A percentile compares a stretch with the other conserved stretches of the same genome.
phyloP scores from a whole-genome alignment of 2,329 filamentous ascomycete species.

The Chaetomium globosum region DNA sequence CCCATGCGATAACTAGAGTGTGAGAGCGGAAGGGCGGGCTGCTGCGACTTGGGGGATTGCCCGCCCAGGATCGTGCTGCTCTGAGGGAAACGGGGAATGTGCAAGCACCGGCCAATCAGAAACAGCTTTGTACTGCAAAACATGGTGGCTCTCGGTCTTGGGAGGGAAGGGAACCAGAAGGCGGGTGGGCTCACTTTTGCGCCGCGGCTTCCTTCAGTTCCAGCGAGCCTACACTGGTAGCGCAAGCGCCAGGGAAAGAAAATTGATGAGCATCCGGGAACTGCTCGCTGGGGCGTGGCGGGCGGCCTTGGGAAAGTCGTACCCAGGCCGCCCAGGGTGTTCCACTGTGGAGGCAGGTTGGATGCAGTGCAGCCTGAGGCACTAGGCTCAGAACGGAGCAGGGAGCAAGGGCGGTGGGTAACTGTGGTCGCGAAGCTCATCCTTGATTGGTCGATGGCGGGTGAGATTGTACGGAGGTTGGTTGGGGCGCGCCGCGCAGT shows the following conservation, averaged over 20 bases:
- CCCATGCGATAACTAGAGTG: conserved; percentile 19
- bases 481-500: conserved; percentile 16
- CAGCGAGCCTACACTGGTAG: conserved; percentile 3
- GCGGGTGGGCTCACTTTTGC: conserved; percentile 7
- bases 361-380: conserved; percentile 29
- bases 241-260: conserved; percentile 3
- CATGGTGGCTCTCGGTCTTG: conserved; percentile 1
- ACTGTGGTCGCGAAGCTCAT: conserved; percentile 17
- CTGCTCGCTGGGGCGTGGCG: background rate
- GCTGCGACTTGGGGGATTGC: conserved; percentile 28
- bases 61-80: conserved; percentile 24
- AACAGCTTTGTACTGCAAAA: conserved; percentile 25
- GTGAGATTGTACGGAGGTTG: conserved; percentile 6
- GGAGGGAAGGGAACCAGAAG: conserved; percentile 3
- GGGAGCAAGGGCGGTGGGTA: conserved; percentile 27
- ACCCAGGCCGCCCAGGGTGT: background rate
- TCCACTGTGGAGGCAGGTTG: conserved; percentile 21
- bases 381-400: conserved; percentile 26
- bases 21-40: conserved; percentile 23
- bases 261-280: conserved; percentile 5
- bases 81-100: conserved; percentile 28
- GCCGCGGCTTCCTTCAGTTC: conserved; percentile 15
- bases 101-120: conserved; percentile 31
- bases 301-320: conserved; percentile 20
- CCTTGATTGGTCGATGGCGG: conserved; percentile 26